Percentiles rank a stretch among this genome's conserved stretches.
Conservation (phyloP, 163 green algal genomes). For the Coccomyxa subellipsoidea region DNA sequence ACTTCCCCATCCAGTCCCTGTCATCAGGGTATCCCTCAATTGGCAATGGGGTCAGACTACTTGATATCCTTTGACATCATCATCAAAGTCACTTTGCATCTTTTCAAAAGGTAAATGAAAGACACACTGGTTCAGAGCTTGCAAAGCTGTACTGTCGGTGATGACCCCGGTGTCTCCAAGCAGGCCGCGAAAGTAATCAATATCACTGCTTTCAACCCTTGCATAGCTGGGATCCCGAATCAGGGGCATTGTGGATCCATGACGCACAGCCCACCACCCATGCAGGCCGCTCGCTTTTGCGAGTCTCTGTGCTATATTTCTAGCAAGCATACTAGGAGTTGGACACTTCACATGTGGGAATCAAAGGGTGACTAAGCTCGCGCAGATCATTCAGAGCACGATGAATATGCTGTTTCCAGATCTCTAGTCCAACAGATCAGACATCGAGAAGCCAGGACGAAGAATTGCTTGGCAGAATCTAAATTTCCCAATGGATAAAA, state of each 20-base stretch:
- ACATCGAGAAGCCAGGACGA: too few species aligned
- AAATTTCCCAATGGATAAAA: too few species aligned
- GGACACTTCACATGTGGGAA: too few species aligned
- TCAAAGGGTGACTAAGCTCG: too few species aligned
- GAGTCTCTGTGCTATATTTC: neutral
- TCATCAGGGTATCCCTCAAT: neutral
- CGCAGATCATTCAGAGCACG: too few species aligned
- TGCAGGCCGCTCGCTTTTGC: neutral
- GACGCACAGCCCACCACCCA: neutral
- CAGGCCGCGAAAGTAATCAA: neutral
- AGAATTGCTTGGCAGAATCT: too few species aligned
- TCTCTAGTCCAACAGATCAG: too few species aligned
- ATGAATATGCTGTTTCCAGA: too few species aligned
- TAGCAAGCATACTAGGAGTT: neutral
- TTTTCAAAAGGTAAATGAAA: neutral
- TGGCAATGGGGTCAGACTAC: neutral
- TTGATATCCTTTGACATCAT: neutral
- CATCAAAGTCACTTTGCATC: neutral
- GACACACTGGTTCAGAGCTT: neutral
- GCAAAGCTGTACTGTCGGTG: neutral
- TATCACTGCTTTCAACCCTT: neutral
- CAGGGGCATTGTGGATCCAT: neutral
- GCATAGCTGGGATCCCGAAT: neutral
- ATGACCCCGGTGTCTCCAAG: neutral
- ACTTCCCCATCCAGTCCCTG: slow-evolving; percentile 93